phyloP scores from a whole-genome alignment of 2,329 filamentous ascomycete genomes.

The Fusarium floridanum region DNA sequence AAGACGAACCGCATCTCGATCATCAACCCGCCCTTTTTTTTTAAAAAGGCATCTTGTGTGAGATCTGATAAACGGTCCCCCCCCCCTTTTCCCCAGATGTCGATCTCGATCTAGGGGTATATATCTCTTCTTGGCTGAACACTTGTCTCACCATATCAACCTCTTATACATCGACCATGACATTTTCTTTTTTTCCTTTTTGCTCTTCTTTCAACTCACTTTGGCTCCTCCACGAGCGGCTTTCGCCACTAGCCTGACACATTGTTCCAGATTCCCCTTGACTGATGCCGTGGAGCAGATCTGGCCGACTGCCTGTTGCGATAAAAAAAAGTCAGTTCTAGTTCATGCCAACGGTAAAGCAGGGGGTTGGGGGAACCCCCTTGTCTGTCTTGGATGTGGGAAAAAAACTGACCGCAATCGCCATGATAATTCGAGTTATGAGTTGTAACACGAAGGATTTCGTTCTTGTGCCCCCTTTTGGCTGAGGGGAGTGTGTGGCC shows the following conservation, averaged over 20 bases:
- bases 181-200: background rate
- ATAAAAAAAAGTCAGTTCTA: conserved; percentile 15
- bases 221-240: conserved; percentile 83
- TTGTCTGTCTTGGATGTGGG: background rate
- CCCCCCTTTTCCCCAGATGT: background rate
- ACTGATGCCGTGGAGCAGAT: conserved; percentile 87
- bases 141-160: conserved; percentile 7
- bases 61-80: conserved; percentile 12
- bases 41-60: background rate
- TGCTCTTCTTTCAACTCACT: conserved; percentile 59
- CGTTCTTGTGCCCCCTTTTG: background rate
- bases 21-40: background rate
- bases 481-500: background rate
- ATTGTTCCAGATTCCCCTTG: conserved; percentile 83
- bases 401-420: conserved; percentile 42
- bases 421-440: conserved; percentile 27
- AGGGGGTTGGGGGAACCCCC: conserved; percentile 19
- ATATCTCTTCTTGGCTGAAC: conserved; percentile 2
- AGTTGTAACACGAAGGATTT: background rate
- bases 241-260: conserved; percentile 76
- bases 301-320: conserved; percentile 85
- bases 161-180: background rate
- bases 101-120: conserved; percentile 37
- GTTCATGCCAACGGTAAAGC: conserved; percentile 25
- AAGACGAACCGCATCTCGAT: conserved; percentile 19